These are phyloP conservation scores for Cryptosporidium canis DNA, from an alignment of 169 alveolate species.

Conservation along the genomic window DNA sequence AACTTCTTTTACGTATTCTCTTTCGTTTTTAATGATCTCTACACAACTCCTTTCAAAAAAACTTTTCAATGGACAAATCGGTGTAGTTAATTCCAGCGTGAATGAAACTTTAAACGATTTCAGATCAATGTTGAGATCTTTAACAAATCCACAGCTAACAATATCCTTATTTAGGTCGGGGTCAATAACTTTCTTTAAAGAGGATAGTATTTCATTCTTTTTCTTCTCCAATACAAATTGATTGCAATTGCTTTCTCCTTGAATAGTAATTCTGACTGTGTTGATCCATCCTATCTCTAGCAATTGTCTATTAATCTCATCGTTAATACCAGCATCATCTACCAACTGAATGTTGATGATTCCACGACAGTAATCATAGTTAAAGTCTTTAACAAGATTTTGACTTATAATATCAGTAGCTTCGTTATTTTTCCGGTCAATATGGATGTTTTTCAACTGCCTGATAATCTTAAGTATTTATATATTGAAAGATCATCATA, in stretches of 20 bases:
- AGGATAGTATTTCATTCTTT: constrained; percentile 64
- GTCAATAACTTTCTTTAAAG: constrained; percentile 78
- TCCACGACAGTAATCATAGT: constrained; percentile 43
- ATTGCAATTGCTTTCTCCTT: not conserved
- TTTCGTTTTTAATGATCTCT: constrained; percentile 33
- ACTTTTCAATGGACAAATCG: constrained; percentile 85
- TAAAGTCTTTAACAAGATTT: not conserved
- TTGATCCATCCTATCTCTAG: constrained; percentile 63
- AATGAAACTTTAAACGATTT: constrained; percentile 75
- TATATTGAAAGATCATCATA: not conserved
- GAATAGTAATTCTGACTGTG: not conserved
- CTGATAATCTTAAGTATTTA: constrained; percentile 33
- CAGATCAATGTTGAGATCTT: constrained; percentile 75
- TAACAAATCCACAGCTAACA: constrained; percentile 81
- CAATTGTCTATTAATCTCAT: constrained; percentile 19
- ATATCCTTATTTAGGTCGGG: constrained; percentile 85
- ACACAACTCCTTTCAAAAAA: constrained; percentile 76
- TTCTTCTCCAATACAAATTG: constrained; percentile 23
- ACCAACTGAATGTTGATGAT: not conserved
- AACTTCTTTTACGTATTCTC: constrained; percentile 79
- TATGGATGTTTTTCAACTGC: constrained; percentile 12
- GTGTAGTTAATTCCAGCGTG: constrained; percentile 82
- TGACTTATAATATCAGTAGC: not conserved
- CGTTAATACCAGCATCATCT: not conserved
- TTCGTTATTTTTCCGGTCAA: not conserved